phyloP scores from a whole-genome alignment of 192 early-diverging fungal genomes.

The Backusella macrospora region DNA sequence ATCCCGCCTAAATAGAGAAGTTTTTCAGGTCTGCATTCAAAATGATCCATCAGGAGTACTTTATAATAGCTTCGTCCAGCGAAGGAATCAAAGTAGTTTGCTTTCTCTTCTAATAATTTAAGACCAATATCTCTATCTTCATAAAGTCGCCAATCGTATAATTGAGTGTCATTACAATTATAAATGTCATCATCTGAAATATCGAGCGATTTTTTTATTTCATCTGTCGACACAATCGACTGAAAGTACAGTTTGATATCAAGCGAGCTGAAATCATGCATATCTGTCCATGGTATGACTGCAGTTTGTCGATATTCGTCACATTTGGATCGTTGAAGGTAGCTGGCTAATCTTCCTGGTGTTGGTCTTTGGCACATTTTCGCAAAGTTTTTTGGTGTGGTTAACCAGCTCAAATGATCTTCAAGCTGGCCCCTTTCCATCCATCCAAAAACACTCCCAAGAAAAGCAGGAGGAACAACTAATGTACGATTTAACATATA shows the following conservation, averaged over 20 bases:
- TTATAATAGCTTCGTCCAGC: conserved; percentile 17
- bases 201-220: conserved; percentile 1
- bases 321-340: conserved; percentile 33
- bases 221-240: conserved; percentile 3
- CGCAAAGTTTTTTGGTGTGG: conserved; percentile 39
- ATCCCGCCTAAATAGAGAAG: conserved; percentile 52
- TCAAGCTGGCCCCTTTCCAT: conserved; percentile 36
- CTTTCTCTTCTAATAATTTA: neutral
- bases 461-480: conserved; percentile 51
- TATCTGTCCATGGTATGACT: conserved; percentile 23
- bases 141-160: conserved; percentile 54
- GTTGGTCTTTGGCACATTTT: conserved; percentile 8
- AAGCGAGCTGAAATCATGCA: conserved; percentile 21
- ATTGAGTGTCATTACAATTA: conserved; percentile 36
- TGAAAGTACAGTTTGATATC: conserved; percentile 13
- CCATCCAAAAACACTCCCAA: conserved; percentile 52
- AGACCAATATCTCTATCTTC: conserved; percentile 36
- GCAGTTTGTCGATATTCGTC: conserved; percentile 23
- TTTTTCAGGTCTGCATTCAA: conserved; percentile 28
- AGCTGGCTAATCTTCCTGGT: conserved; percentile 23
- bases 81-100: conserved; percentile 24
- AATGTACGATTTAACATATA: conserved; percentile 57
- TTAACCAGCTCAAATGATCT: conserved; percentile 37
- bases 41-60: conserved; percentile 27
- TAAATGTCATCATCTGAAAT: conserved; percentile 39